phyloP scores from a whole-genome alignment of 202 grass and related monocot genomes.

The Panicum virgatum region DNA sequence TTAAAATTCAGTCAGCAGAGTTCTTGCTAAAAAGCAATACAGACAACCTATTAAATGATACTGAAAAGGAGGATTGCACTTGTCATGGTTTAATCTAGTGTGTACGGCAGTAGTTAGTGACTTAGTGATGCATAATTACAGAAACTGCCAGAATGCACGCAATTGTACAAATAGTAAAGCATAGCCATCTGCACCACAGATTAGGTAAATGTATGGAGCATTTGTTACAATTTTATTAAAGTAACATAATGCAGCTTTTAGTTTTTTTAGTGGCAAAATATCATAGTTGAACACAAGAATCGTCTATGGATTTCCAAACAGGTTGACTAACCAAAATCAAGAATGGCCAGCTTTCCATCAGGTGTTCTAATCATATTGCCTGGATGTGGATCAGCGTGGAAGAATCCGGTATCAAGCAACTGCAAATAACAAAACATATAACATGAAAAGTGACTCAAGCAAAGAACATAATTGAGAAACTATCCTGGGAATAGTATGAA shows the following conservation, averaged over 20 bases:
- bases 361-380: slow-evolving; percentile 98
- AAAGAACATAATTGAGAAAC: background rate
- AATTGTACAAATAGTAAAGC: slow-evolving; percentile 2
- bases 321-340: slow-evolving; percentile 88
- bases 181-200: background rate
- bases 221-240: slow-evolving; percentile 26
- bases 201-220: background rate
- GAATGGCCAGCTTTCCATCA: slow-evolving; percentile 95
- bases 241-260: background rate
- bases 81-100: slow-evolving; percentile 7
- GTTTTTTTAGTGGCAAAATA: background rate
- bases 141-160: background rate
- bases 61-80: slow-evolving; percentile 17
- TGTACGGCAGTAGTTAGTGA: background rate
- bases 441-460: background rate
- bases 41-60: background rate
- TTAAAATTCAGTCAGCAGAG: background rate
- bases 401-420: slow-evolving; percentile 98
- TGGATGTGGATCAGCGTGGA: slow-evolving; percentile 97
- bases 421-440: slow-evolving; percentile 47
- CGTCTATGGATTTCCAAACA: background rate
- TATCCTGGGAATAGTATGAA: slow-evolving; percentile 17
- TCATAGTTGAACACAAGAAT: background rate
- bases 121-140: background rate
- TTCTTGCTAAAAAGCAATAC: background rate